A percentile compares a stretch with the other conserved stretches of the same genome.
These are phyloP conservation scores for Rhizopogon roseolus DNA, from an alignment of 768 basidiomycete genomes.

Conservation along the genomic window DNA sequence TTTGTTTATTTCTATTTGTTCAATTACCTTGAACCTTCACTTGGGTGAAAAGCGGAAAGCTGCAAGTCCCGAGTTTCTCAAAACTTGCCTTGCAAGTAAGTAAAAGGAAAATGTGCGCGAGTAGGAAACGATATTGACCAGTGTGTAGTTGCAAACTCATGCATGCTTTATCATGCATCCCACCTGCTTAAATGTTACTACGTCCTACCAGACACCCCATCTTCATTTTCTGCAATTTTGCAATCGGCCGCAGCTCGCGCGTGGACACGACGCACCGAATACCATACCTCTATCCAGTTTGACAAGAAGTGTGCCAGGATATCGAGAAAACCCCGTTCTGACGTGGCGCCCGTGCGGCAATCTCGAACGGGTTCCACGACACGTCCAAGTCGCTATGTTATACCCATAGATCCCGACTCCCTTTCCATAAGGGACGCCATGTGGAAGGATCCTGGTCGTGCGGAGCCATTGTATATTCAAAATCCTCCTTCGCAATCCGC, in stretches of 20 bases:
- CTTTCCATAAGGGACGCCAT: slow-evolving; percentile 21
- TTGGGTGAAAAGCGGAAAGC: neutral
- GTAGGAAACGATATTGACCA: neutral
- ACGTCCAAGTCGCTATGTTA: neutral
- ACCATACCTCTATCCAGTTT: neutral
- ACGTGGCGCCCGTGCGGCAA: neutral
- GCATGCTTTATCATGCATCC: slow-evolving; percentile 38
- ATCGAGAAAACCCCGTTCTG: neutral
- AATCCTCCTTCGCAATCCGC: slow-evolving; percentile 5
- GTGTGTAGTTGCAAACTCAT: slow-evolving; percentile 18
- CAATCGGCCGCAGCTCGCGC: slow-evolving; percentile 48
- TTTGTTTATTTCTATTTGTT: neutral
- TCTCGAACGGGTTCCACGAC: neutral
- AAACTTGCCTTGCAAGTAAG: slow-evolving; percentile 5
- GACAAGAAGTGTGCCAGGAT: neutral
- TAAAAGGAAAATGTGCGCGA: neutral
- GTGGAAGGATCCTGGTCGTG: slow-evolving; percentile 21
- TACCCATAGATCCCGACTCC: slow-evolving; percentile 16
- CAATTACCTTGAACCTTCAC: neutral
- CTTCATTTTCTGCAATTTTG: slow-evolving; percentile 34
- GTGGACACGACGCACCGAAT: slow-evolving; percentile 32
- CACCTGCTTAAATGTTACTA: slow-evolving; percentile 15
- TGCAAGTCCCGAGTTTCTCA: neutral
- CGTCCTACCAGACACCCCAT: slow-evolving; percentile 5
- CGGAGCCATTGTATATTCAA: neutral